Evolutionary conservation across 495 filamentous ascomycete genomes (phyloP), one percentile per base, ranked within the genome.

Genomic region (Penicillium antarcticum): DNA sequence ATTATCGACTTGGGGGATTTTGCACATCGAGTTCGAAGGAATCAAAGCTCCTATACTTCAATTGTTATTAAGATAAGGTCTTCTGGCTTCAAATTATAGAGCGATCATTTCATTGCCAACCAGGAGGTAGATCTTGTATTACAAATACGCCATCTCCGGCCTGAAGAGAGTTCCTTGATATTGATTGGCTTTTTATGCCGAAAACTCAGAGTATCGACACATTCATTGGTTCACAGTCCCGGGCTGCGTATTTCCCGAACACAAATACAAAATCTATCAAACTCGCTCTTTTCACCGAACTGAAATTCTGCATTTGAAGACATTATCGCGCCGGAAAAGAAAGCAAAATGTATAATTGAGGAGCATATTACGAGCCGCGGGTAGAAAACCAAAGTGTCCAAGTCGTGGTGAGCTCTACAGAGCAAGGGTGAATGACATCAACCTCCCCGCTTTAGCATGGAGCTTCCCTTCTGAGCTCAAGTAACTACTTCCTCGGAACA

Each of bases 381-480:
- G 10, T 8, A 29, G 19, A 42, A 36, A 9, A 51, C 16, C 14
- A n/a, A 38, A 51, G 18, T 48, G 39, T 18, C 7, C 21, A 23
- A 23, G 21, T 23, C 0, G 9, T 29, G 4, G 39, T 14, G 21
- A 42, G 39, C 39, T 24, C 0, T 43, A 18, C 24, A 42, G 24
- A 32, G 10, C 13, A 13, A 14, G 38, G 33, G 37, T 35, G 51
- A 45, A 62, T 65, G 59, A 62, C 56, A 63, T 63, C 62, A 63
- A 55, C 47, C 33, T 42, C 52, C 52, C 56, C 58, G 48, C 48
- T 43, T 47, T 17, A 58, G 49, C 56, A 55, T 63, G 23, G 40
- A 65, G 60, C 60, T 65, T 63, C 62, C 62, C 53, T 62, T 65
- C 47, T 46, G 24, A 58, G 58, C 47, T 46, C 14, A 11, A 19